Evolutionary conservation across 768 basidiomycete species (phyloP).

Genomic region (Leccinellum luteum): DNA sequence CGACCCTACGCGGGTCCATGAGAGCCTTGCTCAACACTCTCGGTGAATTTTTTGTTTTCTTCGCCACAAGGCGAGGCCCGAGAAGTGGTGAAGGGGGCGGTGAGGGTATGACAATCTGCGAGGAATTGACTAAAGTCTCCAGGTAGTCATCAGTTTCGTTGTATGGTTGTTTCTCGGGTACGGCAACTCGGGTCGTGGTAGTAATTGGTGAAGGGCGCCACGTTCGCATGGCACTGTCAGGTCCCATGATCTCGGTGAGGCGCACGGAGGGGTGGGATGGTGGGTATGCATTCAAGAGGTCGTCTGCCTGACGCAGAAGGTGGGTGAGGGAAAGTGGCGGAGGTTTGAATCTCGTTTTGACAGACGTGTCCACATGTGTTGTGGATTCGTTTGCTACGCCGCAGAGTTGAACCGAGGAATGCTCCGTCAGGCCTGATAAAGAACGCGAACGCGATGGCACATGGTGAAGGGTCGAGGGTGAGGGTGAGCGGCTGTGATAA

Average conservation of each 20-base stretch:
- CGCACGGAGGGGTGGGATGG: slow-evolving; percentile 54
- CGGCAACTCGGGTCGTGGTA: slow-evolving; percentile 1
- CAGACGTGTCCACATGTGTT: slow-evolving; percentile 2
- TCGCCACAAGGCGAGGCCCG: slow-evolving; percentile 8
- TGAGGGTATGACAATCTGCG: slow-evolving; percentile 25
- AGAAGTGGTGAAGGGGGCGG: slow-evolving; percentile 22
- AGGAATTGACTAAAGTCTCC: slow-evolving; percentile 23
- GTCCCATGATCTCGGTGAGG: slow-evolving; percentile 67
- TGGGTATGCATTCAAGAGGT: slow-evolving; percentile 55
- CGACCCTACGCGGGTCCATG: slow-evolving; percentile 17
- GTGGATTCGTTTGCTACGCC: neutral
- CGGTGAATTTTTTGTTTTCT: slow-evolving; percentile 18
- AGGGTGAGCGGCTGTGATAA: neutral
- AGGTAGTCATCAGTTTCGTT: slow-evolving; percentile 28
- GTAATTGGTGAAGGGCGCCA: slow-evolving; percentile 46
- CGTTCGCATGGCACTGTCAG: slow-evolving; percentile 71
- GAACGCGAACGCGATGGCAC: slow-evolving; percentile 3
- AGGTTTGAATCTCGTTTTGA: slow-evolving; percentile 19
- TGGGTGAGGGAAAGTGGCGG: slow-evolving; percentile 41
- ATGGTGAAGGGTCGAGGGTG: neutral
- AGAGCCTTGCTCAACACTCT: slow-evolving; percentile 6
- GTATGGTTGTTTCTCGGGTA: slow-evolving; percentile 24
- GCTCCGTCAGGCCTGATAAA: slow-evolving; percentile 1
- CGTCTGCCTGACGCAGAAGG: slow-evolving; percentile 58
- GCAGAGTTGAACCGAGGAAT: neutral